A percentile compares a stretch with the other conserved stretches of the same genome.
Conservation (phyloP, 441 rosid species). For the Populus hybrid region DNA sequence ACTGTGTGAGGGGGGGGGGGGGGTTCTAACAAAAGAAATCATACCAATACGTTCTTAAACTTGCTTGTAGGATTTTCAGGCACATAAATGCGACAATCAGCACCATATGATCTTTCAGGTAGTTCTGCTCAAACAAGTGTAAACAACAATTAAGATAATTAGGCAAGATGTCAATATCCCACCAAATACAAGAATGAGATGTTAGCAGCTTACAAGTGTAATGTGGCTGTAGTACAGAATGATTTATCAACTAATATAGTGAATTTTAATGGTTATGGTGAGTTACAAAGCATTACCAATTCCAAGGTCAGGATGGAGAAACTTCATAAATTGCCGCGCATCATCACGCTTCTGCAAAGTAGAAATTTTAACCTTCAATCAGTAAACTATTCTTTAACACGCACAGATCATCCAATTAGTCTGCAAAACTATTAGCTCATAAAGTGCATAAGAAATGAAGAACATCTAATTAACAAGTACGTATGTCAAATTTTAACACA, state of each 20-base stretch:
- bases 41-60: conserved; percentile 99
- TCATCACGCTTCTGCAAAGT: conserved; percentile 82
- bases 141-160: neutral
- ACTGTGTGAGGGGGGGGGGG: conserved; percentile 5
- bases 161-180: conserved; percentile 2
- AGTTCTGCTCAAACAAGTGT: conserved; percentile 61
- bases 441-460: neutral
- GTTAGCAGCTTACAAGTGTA: neutral
- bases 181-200: neutral
- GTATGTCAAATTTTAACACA: neutral
- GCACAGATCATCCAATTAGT: neutral
- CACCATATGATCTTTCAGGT: conserved; percentile 98
- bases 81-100: conserved; percentile 85
- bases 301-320: conserved; percentile 97
- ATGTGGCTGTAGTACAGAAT: neutral
- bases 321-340: conserved; percentile 97
- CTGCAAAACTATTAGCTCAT: neutral
- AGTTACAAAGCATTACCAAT: conserved; percentile 57
- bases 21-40: conserved; percentile 60
- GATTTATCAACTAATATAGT: neutral
- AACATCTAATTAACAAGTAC: neutral
- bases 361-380: conserved; percentile 17
- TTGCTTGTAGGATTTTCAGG: conserved; percentile 91
- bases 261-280: neutral
- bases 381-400: conserved; percentile 12